These are phyloP conservation scores for Scheffersomyces ergatensis DNA, from an alignment of 805 yeast genomes.

Conservation along the genomic window DNA sequence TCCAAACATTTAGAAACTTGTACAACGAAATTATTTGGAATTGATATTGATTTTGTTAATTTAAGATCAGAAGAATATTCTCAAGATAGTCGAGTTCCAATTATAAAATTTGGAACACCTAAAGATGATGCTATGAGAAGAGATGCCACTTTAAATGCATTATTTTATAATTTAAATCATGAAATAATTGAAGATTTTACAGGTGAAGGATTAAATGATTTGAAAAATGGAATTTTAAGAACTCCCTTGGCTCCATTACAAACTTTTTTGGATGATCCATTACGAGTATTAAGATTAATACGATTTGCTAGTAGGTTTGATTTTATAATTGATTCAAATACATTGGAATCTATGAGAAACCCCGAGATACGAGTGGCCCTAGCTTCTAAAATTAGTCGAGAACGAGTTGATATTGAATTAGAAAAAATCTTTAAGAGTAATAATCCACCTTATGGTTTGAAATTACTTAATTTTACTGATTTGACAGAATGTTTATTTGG, in stretches of 20 bases:
- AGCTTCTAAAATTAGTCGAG: constrained; percentile 76
- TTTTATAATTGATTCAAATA: constrained; percentile 59
- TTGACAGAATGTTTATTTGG: constrained; percentile 58
- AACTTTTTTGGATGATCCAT: constrained; percentile 92
- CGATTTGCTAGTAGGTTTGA: constrained; percentile 81
- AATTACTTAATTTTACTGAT: constrained; percentile 51
- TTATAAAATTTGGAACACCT: constrained; percentile 82
- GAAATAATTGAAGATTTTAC: constrained; percentile 83
- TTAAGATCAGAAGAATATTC: constrained; percentile 85
- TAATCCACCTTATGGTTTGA: constrained; percentile 63
- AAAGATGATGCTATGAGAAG: constrained; percentile 87
- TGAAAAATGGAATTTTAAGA: constrained; percentile 65
- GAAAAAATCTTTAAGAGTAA: constrained; percentile 69
- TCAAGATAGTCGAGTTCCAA: constrained; percentile 81
- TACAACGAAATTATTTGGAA: constrained; percentile 77
- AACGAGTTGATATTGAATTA: constrained; percentile 84
- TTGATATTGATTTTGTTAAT: constrained; percentile 94
- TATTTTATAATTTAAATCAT: constrained; percentile 78
- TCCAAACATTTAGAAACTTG: constrained; percentile 97
- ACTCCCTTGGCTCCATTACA: constrained; percentile 85
- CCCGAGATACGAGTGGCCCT: constrained; percentile 57
- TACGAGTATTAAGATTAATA: constrained; percentile 79
- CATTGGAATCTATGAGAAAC: constrained; percentile 64
- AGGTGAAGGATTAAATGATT: constrained; percentile 68
- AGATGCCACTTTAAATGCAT: constrained; percentile 93